Conservation (phyloP, 768 basidiomycete genomes). For the Strobilomyces confusus region DNA sequence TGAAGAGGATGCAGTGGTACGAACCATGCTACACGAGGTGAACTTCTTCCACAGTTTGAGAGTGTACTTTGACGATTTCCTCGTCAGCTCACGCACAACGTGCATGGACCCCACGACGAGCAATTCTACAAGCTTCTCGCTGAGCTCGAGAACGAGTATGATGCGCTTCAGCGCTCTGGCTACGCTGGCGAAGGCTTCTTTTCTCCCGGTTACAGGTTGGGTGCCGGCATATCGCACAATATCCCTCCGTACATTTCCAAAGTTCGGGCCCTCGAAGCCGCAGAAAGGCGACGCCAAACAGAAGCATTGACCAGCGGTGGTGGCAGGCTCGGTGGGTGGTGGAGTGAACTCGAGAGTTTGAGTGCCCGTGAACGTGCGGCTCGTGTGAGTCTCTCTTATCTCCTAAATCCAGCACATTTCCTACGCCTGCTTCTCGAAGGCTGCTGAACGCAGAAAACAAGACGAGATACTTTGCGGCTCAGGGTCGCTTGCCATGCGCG, state of each 20-base stretch:
- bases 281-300: conserved; percentile 62
- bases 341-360: conserved; percentile 36
- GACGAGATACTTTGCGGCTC: conserved; percentile 78
- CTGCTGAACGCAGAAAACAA: conserved; percentile 72
- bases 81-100: conserved; percentile 77
- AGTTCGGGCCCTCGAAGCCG: conserved; percentile 69
- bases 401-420: neutral
- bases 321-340: conserved; percentile 60
- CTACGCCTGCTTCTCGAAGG: conserved; percentile 42
- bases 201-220: conserved; percentile 66
- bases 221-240: conserved; percentile 63
- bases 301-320: conserved; percentile 45
- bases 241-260: conserved; percentile 62
- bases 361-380: conserved; percentile 72
- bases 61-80: neutral
- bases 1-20: conserved; percentile 69
- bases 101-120: conserved; percentile 87
- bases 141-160: conserved; percentile 80
- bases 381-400: conserved; percentile 42
- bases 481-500: conserved; percentile 50
- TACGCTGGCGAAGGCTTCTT: conserved; percentile 93
- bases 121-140: conserved; percentile 72
- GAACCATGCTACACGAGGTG: conserved; percentile 91
- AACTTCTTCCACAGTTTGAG: neutral
- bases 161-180: conserved; percentile 70